A percentile compares a stretch with the other conserved stretches of the same genome.
Evolutionary conservation across 2,329 filamentous ascomycete genomes (phyloP).

Genomic region (Aspergillus viridinutans): DNA sequence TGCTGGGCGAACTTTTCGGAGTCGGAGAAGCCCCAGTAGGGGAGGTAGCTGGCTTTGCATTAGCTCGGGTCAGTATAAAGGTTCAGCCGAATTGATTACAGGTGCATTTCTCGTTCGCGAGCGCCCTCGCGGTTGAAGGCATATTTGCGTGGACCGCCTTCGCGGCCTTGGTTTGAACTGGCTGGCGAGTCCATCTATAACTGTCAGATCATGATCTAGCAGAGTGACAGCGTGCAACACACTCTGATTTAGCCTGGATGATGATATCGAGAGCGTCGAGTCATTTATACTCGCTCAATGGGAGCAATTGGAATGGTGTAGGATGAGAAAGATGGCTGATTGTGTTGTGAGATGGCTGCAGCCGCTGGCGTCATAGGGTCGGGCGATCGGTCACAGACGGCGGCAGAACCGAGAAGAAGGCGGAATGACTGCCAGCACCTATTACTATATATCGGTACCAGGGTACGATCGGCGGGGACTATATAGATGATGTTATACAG

Average conservation of each 20-base stretch:
- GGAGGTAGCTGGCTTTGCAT: constrained; percentile 10
- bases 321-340: not conserved
- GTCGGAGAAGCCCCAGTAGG: constrained; percentile 17
- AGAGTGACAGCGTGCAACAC: not conserved
- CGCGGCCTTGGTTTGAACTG: constrained; percentile 1
- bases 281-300: not conserved
- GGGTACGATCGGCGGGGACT: not conserved
- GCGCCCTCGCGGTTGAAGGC: constrained; percentile 18
- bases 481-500: too few relatives aligned
- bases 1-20: constrained; percentile 17
- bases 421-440: not conserved
- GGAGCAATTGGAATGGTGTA: not conserved
- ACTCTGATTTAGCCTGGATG: not conserved
- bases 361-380: not conserved
- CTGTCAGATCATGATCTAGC: not conserved
- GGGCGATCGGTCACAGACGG: not conserved
- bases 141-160: constrained; percentile 14
- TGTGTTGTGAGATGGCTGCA: not conserved
- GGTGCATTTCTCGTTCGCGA: constrained; percentile 18
- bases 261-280: too few relatives aligned
- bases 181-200: not conserved
- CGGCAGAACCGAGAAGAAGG: not conserved
- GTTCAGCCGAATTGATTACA: constrained; percentile 3
- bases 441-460: not conserved
- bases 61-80: not conserved